Base-by-base conservation (phyloP, 805 yeast species). In the Wilhelminamyces savonicus region DNA sequence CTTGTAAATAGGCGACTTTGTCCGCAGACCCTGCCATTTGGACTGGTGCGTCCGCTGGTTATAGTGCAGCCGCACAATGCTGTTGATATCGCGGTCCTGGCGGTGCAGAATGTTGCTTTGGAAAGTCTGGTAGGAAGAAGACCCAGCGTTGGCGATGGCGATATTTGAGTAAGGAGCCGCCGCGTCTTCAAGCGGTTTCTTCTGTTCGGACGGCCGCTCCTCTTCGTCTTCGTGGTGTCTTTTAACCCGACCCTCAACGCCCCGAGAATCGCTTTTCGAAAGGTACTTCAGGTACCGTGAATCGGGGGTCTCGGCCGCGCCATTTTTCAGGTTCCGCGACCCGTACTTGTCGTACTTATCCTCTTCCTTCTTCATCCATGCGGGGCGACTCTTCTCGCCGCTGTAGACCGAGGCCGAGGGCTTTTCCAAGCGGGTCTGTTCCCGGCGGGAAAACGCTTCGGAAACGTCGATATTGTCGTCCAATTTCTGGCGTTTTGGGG, bases 1-100 rank as follows among this genome's bases (percentile, higher is more conserved):
- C 45, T 83, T 82, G 57, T 82, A 78, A 50, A 92, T 90, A 8
- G 92, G 88, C 0, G 97, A 86, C 21, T 74, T 62, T 13, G 77
- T 67, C 42, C 99, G 71, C 26, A 70, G 68, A 1, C 68, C 69
- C 32, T 70, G 72, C 16, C 58, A 59, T 38, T 78, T 77, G 2
- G 90, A 71, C 35, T 75, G 74, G 40, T 74, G 72, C 0, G 95
- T 80, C 46, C 94, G 71, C 41, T 82, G 82, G 55, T 92, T 92
- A 54, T 92, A 92, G 56, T 86, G 96, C 28, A 72, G 66, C 39
- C 87, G 68, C 19, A 92, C 94, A 31, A 83, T 71, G 26, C 75
- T 74, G 44, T 82, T 83, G 31, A 74, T 71, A 38, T 67, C 54
- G 45, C 58, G 45, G 42, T 56, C 44, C 16, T 58, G 59, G 29